phyloP scores from a whole-genome alignment of 2,329 filamentous ascomycete species.

The Colletotrichum theobromicola region DNA sequence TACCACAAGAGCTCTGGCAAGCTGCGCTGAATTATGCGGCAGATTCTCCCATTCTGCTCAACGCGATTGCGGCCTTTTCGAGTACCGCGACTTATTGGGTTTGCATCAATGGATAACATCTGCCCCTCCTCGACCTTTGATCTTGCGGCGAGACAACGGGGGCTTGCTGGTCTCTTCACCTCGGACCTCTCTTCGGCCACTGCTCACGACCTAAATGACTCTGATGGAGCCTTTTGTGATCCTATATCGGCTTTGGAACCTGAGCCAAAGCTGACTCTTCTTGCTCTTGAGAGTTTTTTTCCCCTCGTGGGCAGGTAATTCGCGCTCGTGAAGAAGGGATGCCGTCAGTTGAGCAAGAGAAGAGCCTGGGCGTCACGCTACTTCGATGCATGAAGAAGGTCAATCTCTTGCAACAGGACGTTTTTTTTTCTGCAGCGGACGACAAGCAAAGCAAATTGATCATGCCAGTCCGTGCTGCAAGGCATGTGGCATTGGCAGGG shows the following conservation, averaged over 20 bases:
- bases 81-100: constrained; percentile 8
- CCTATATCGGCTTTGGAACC: constrained; percentile 13
- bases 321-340: background rate
- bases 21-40: background rate
- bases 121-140: background rate
- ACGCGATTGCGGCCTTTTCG: background rate
- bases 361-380: background rate
- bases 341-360: background rate
- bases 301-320: background rate
- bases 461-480: background rate
- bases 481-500: background rate
- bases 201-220: background rate
- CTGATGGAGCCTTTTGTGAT: constrained; percentile 11
- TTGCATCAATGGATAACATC: constrained; percentile 3
- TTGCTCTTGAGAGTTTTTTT: background rate
- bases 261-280: background rate
- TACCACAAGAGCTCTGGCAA: background rate
- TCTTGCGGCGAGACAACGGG: background rate
- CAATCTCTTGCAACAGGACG: constrained; percentile 17
- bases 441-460: background rate
- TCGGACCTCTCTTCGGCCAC: constrained; percentile 18
- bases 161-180: background rate
- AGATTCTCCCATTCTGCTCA: background rate
- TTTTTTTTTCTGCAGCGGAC: background rate
- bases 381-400: background rate